phyloP scores from a whole-genome alignment of 108 stramenopile genomes.

The Skeletonema menzelii region DNA sequence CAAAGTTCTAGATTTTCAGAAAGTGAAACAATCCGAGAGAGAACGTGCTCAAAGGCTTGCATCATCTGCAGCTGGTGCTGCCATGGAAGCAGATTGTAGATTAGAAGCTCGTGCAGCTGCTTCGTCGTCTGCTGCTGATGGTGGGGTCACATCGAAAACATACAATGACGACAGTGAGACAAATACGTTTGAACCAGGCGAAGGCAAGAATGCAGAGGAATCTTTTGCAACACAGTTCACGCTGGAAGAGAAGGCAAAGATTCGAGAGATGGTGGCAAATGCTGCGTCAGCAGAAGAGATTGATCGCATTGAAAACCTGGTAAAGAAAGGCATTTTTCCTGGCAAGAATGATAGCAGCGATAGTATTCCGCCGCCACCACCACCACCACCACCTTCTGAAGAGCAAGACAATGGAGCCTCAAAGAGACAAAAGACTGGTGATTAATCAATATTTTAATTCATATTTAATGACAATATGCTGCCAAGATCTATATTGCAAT shows the following conservation, averaged over 20 bases:
- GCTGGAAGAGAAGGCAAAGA: constrained; percentile 72
- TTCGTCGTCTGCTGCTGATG: constrained; percentile 4
- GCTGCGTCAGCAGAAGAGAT: constrained; percentile 73
- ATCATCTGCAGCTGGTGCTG: constrained; percentile 80
- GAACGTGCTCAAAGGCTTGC: constrained; percentile 78
- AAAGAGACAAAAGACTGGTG: constrained; percentile 25
- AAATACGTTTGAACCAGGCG: constrained; percentile 85
- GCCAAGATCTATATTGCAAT: neutral
- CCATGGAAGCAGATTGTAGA: constrained; percentile 78
- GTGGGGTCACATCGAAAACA: neutral
- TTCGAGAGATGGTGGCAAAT: constrained; percentile 78
- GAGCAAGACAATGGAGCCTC: constrained; percentile 2
- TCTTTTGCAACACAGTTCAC: constrained; percentile 73
- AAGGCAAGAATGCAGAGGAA: constrained; percentile 68
- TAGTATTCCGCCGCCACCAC: constrained; percentile 11
- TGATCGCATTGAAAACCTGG: constrained; percentile 77
- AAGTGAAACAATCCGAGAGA: constrained; percentile 71
- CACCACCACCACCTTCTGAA: constrained; percentile 30
- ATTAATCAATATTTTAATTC: constrained; percentile 7
- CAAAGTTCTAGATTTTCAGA: constrained; percentile 72
- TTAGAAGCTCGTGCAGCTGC: constrained; percentile 55
- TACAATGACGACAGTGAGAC: constrained; percentile 11
- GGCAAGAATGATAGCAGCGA: constrained; percentile 3
- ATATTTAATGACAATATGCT: neutral
- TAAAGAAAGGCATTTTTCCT: constrained; percentile 75